A percentile compares a stretch with the other conserved stretches of the same genome.
Conservation (phyloP, 2,329 filamentous ascomycete species). For the Blastomyces parvus region DNA sequence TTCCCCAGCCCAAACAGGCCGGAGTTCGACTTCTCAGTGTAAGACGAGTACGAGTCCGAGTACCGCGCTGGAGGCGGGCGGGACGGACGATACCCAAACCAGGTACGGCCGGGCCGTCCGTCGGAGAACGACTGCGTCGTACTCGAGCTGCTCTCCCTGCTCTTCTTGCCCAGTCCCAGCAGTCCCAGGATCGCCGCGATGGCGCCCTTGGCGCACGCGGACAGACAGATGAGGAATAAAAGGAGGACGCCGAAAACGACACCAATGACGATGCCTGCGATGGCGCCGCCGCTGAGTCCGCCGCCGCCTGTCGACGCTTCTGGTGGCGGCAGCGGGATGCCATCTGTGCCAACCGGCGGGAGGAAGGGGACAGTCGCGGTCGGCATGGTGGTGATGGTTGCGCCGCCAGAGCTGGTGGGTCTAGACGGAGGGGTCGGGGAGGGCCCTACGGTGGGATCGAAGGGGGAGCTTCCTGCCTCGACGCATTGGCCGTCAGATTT, state of each 20-base stretch:
- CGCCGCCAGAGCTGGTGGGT: slow-evolving; percentile 36
- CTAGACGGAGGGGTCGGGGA: slow-evolving; percentile 34
- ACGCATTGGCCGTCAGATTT: slow-evolving; percentile 30
- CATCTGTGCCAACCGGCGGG: slow-evolving; percentile 37
- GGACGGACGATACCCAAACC: slow-evolving; percentile 16
- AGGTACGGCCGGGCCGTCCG: slow-evolving; percentile 26
- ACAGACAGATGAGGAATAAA: slow-evolving; percentile 37
- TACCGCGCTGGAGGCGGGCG: slow-evolving; percentile 22
- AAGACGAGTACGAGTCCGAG: slow-evolving; percentile 15
- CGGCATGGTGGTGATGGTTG: slow-evolving; percentile 36
- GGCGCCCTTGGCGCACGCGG: slow-evolving; percentile 35
- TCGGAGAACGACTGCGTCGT: slow-evolving; percentile 17
- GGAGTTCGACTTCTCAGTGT: slow-evolving; percentile 25
- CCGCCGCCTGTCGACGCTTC: slow-evolving; percentile 24
- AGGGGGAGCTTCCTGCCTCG: slow-evolving; percentile 32
- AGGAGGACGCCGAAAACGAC: slow-evolving; percentile 38
- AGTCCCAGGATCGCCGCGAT: slow-evolving; percentile 34
- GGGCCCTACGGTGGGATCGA: slow-evolving; percentile 27
- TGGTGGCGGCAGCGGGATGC: slow-evolving; percentile 29
- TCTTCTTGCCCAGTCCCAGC: slow-evolving; percentile 32
- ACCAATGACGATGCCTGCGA: slow-evolving; percentile 44
- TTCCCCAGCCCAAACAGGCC: slow-evolving; percentile 27
- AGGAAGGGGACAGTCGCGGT: slow-evolving; percentile 39
- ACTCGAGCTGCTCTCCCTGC: slow-evolving; percentile 23
- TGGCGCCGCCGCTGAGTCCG: slow-evolving; percentile 41